Conservation (phyloP, 2,329 filamentous ascomycete species). For the Daldinia sp. region DNA sequence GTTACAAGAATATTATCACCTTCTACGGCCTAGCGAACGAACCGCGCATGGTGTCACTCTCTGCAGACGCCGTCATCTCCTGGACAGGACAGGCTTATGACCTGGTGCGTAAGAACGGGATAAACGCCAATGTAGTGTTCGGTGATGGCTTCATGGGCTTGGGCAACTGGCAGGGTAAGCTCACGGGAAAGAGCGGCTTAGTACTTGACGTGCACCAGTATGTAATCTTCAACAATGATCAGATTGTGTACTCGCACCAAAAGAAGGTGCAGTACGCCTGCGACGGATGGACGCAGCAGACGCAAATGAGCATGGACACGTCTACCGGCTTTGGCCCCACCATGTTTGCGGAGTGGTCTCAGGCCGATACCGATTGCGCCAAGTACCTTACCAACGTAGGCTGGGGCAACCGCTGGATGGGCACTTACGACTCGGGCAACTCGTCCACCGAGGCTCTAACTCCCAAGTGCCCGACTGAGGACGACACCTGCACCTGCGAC, state of each 20-base stretch:
- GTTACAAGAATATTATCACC: slow-evolving; percentile 89
- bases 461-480: slow-evolving; percentile 76
- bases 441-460: slow-evolving; percentile 67
- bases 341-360: slow-evolving; percentile 95
- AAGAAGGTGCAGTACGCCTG: slow-evolving; percentile 90
- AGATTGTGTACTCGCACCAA: slow-evolving; percentile 82
- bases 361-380: slow-evolving; percentile 96
- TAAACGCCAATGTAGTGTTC: slow-evolving; percentile 78
- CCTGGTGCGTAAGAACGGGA: slow-evolving; percentile 78
- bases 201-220: slow-evolving; percentile 98
- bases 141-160: slow-evolving; percentile 96
- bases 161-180: slow-evolving; percentile 85
- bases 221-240: slow-evolving; percentile 93
- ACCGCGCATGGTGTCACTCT: slow-evolving; percentile 82
- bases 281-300: slow-evolving; percentile 83
- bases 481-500: slow-evolving; percentile 74
- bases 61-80: slow-evolving; percentile 70
- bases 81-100: slow-evolving; percentile 82
- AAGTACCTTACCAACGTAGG: slow-evolving; percentile 87
- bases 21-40: slow-evolving; percentile 97
- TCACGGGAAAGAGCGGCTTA: slow-evolving; percentile 75
- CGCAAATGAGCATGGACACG: slow-evolving; percentile 74
- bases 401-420: slow-evolving; percentile 89
- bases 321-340: slow-evolving; percentile 88
- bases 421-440: slow-evolving; percentile 78